Base-by-base conservation (phyloP, 2,329 filamentous ascomycete species). In the Ilyonectria robusta region DNA sequence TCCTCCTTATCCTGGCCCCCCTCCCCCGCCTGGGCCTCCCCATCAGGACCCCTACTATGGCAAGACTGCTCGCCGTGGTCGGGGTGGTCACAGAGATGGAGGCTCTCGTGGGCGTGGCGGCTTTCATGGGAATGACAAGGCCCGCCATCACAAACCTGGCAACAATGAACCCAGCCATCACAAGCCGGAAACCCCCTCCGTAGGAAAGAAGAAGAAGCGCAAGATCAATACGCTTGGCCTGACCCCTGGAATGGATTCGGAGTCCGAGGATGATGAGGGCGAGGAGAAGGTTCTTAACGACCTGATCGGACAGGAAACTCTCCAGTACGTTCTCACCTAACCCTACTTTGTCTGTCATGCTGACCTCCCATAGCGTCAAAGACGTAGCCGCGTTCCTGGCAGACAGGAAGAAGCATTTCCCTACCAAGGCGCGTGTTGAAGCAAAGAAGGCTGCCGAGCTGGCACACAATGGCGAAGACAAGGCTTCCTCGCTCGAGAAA, bases 301-400 rank as follows among this genome's bases (percentile, higher is more conserved):
- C 72, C 73, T 89, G 58, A 85, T 89, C 62, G 88, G 88, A 59
- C 79, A 83, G 57, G 87, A 89, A 74, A 84, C 84, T 58, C 83
- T 88, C 48, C 83, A 87, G 84, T 90, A 84, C 80, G 87, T 81
- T 50, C 44, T 6, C 8, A 13, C 40, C 17, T 29, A 4, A 4
- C 23, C n/a, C 48, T 23, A n/a, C 31, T 13, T 17, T 40, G 26
- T 17, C 6, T 21, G 21, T 26, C 19, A 13, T 57, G 37, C 70
- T 76, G 59, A 75, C 59, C 46, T 54, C n/a, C 40, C 35, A 33
- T 61, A 89, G 87, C 64, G 84, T 88, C 17, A 88, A 88, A 65
- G 94, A 98, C 76, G 86, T 98, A 62, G 87, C 89, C 26, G 88
- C 89, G 7, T 98, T 94, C 90, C 89, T 97, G 69, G 90, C 90